Conservation (phyloP, 352 stramenopile species). For the Globisporangium cystogenes region DNA sequence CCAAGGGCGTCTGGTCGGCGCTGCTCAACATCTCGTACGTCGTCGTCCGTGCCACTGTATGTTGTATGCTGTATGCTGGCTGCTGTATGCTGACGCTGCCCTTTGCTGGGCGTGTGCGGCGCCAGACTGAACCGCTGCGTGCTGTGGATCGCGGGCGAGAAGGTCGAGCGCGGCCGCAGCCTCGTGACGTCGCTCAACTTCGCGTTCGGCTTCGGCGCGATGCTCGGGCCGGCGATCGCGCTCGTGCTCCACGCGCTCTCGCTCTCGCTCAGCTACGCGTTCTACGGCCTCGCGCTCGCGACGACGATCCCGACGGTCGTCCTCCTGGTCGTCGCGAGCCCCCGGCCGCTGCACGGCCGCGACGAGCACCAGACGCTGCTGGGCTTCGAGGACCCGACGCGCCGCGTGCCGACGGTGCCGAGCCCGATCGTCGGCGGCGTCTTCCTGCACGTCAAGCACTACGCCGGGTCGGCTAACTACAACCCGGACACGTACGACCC, state of each 20-base stretch:
- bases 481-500: conserved; percentile 82
- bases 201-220: conserved; percentile 53
- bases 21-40: conserved; percentile 76
- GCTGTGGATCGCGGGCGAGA: conserved; percentile 61
- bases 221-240: conserved; percentile 45
- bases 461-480: conserved; percentile 59
- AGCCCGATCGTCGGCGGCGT: conserved; percentile 79
- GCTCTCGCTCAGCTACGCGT: conserved; percentile 49
- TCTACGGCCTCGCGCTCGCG: conserved; percentile 44
- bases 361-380: conserved; percentile 63
- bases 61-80: too few relatives aligned
- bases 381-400: conserved; percentile 64
- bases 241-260: conserved; percentile 42
- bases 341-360: conserved; percentile 35
- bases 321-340: conserved; percentile 31
- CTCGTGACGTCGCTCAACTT: conserved; percentile 76
- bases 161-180: conserved; percentile 57
- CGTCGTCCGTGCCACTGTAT: too few relatives aligned
- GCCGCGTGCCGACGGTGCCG: conserved; percentile 67
- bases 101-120: too few relatives aligned
- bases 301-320: conserved; percentile 38
- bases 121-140: conserved; percentile 68
- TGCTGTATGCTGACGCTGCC: too few relatives aligned
- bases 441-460: conserved; percentile 76
- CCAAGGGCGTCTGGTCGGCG: conserved; percentile 67